These are phyloP conservation scores for Drechslerella coelobrocha DNA, from an alignment of 2,329 filamentous ascomycete genomes.

Conservation along the genomic window DNA sequence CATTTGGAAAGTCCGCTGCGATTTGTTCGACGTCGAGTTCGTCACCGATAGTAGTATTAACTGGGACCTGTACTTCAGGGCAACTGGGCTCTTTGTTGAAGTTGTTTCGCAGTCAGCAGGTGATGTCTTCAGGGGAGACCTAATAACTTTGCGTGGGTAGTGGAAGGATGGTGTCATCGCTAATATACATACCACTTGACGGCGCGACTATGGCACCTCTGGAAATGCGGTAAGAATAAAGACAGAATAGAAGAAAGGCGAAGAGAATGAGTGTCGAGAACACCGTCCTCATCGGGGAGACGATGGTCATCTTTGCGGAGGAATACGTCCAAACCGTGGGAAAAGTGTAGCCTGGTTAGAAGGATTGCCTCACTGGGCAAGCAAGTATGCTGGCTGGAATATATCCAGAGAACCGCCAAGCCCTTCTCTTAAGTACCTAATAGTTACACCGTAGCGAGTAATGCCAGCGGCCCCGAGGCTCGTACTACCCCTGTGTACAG, in stretches of 20 bases:
- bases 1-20: constrained; percentile 38
- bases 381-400: not conserved
- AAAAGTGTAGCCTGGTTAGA: not conserved
- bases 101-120: no score
- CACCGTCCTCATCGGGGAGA: constrained; percentile 16
- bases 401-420: no score
- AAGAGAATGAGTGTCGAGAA: constrained; percentile 27
- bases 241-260: constrained; percentile 20
- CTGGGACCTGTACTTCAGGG: not conserved
- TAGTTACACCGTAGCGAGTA: no score
- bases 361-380: not conserved
- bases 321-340: constrained; percentile 6
- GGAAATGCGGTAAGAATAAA: constrained; percentile 34
- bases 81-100: not conserved
- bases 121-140: no score
- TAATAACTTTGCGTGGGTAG: no score
- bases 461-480: no score
- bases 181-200: no score
- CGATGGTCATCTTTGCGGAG: constrained; percentile 10
- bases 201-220: not conserved
- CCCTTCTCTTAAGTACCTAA: no score
- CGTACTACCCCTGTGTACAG: no score
- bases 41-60: not conserved
- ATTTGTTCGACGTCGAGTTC: constrained; percentile 46
- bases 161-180: no score